phyloP scores from a whole-genome alignment of 495 filamentous ascomycete species.

The Parmelia sp. region DNA sequence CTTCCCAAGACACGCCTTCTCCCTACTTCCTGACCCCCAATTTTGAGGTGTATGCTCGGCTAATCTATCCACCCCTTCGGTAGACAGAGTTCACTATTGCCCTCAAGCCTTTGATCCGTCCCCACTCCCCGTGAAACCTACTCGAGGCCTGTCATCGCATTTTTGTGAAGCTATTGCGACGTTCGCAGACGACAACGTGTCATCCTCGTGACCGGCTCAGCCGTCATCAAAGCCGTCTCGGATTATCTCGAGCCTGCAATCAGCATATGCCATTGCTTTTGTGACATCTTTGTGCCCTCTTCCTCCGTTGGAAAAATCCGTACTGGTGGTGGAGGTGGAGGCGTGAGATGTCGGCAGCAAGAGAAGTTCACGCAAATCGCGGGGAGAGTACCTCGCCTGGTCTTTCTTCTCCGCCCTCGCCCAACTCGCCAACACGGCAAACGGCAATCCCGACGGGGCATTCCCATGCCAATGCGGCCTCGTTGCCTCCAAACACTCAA shows the following conservation, averaged over 20 bases:
- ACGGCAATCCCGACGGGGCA: slow-evolving; percentile 13
- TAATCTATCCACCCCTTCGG: slow-evolving; percentile 10
- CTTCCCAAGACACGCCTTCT: slow-evolving; percentile 9
- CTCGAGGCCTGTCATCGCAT: slow-evolving; percentile 6
- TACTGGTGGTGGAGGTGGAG: slow-evolving; percentile 10
- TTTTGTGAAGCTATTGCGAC: slow-evolving; percentile 22
- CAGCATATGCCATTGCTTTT: background rate
- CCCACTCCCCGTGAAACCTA: background rate
- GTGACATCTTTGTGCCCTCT: background rate
- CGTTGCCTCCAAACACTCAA: slow-evolving; percentile 13
- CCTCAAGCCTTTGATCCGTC: slow-evolving; percentile 1
- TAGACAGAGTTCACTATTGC: slow-evolving; percentile 13
- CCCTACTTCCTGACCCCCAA: background rate
- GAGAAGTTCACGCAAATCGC: slow-evolving; percentile 11
- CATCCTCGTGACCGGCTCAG: background rate
- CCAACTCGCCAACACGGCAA: slow-evolving; percentile 24
- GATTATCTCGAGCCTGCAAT: background rate
- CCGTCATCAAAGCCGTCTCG: background rate
- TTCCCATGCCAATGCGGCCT: slow-evolving; percentile 10
- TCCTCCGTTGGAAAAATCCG: background rate
- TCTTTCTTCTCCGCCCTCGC: slow-evolving; percentile 29
- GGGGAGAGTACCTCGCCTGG: slow-evolving; percentile 28
- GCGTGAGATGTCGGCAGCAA: slow-evolving; percentile 19
- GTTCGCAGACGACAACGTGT: slow-evolving; percentile 9
- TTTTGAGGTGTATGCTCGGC: slow-evolving; percentile 19